Evolutionary conservation across 176 grass and related monocot species (phyloP), one percentile per base, ranked within the genome.

Genomic region (Cymbopogon citratus): DNA sequence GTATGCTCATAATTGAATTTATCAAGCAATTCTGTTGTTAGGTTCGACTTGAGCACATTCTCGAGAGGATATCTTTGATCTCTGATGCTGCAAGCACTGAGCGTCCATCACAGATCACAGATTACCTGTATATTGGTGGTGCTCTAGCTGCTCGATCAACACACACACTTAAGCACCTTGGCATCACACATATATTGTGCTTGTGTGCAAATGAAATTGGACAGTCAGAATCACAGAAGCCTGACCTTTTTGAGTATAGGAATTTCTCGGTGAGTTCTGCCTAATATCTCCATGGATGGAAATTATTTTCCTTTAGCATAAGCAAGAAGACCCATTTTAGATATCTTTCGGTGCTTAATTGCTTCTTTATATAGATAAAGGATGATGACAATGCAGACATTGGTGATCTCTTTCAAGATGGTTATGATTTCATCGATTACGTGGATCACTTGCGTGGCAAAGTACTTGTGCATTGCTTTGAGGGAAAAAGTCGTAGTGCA

Each of bases 401-500:
- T 62, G 73, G 86, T 68, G 79, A 87, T 75, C 73, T 98, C 27
- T 98, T 98, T 77, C 81, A 98, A 81, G 95, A 98, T 73, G 86
- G 90, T 85, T 92, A 86, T 65, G 92, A 98, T 86, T 98, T 98
- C 76, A 89, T 98, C 28, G 88, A 94, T 62, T 88, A 92, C 21
- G 95, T 98, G 14, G 66, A 87, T 18, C 80, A 89, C 39, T 49
- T 89, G 19, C 28, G 24, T 0, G 92, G 92, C 34, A 98, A 98
- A 91, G 87, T 98, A 69, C 84, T 98, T 71, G 95, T 98, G n/a
- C 95, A 98, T 79, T 98, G 95, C 82, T 98, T 98, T n/a, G 92
- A 94, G 73, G 95, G 95, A 18, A 98, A 89, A 90, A 98, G 92
- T 63, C 80, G 95, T 46, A 98, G 95, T 24, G 82, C 92, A 31